Conservation (phyloP, 495 filamentous ascomycete species). For the Penicillium steckii region DNA sequence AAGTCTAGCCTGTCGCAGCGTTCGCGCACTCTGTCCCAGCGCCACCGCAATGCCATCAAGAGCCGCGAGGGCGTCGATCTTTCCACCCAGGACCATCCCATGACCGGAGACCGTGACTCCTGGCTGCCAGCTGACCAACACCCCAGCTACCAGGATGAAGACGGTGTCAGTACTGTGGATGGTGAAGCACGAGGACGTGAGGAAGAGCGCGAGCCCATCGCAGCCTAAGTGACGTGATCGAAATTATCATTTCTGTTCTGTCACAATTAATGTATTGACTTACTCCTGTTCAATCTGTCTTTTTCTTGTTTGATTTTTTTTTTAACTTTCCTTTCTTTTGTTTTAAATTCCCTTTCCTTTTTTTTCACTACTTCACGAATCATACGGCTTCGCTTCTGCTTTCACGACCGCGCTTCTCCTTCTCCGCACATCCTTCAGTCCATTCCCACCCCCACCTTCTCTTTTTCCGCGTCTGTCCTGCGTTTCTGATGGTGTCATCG, state of each 20-base stretch:
- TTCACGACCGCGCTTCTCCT: neutral
- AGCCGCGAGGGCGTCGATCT: conserved; percentile 70
- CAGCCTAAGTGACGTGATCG: conserved; percentile 18
- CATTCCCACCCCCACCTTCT: conserved; percentile 7
- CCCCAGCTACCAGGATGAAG: conserved; percentile 58
- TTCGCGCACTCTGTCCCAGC: conserved; percentile 80
- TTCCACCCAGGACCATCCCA: conserved; percentile 77
- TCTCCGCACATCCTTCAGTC: neutral
- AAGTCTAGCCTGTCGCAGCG: conserved; percentile 81
- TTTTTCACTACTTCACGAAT: conserved; percentile 9
- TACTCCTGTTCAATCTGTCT: neutral
- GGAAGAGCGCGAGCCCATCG: conserved; percentile 52
- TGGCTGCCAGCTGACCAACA: conserved; percentile 88
- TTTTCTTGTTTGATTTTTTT: neutral
- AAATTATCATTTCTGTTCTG: neutral
- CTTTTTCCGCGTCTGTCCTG: neutral
- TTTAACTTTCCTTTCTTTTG: neutral
- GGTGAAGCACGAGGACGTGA: conserved; percentile 59
- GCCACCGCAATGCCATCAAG: conserved; percentile 65
- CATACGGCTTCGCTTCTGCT: conserved; percentile 14
- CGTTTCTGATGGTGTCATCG: neutral
- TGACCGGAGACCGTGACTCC: conserved; percentile 76
- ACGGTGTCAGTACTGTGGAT: conserved; percentile 53
- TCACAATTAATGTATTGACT: neutral
- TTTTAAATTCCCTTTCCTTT: neutral